Evolutionary conservation across 768 basidiomycete genomes (phyloP).

Genomic region (Trametes gibbosa): DNA sequence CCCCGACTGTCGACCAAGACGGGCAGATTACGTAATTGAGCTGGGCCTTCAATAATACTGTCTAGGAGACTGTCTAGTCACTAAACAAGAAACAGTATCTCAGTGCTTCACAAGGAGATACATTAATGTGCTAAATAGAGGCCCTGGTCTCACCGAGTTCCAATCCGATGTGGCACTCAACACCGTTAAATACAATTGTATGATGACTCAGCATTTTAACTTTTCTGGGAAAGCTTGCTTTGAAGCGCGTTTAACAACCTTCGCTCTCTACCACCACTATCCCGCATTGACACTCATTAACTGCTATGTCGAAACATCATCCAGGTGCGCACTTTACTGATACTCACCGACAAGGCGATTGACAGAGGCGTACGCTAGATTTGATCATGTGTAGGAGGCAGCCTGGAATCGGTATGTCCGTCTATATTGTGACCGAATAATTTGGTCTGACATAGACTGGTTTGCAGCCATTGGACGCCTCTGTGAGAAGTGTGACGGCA

Average conservation of each 20-base stretch:
- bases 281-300: not conserved
- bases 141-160: too few species aligned
- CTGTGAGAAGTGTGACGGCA: slow-evolving; percentile 99
- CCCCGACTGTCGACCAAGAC: slow-evolving; percentile 1
- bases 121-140: too few species aligned
- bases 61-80: too few species aligned
- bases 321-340: slow-evolving; percentile 24
- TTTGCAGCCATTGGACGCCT: slow-evolving; percentile 88
- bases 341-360: not conserved
- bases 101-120: too few species aligned
- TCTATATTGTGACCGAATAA: not conserved
- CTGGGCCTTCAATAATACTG: not conserved
- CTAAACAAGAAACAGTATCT: too few species aligned
- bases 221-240: not conserved
- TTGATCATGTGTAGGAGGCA: slow-evolving; percentile 98
- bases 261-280: not conserved
- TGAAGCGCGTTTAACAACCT: not conserved
- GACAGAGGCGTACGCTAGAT: slow-evolving; percentile 47
- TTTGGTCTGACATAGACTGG: slow-evolving; percentile 11
- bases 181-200: too few species aligned
- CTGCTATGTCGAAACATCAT: slow-evolving; percentile 36
- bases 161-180: too few species aligned
- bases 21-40: slow-evolving; percentile 4
- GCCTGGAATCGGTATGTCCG: slow-evolving; percentile 84
- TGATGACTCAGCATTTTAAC: not conserved